Evolutionary conservation across 805 yeast species (phyloP).

Genomic region (Blastobotrys parvus): DNA sequence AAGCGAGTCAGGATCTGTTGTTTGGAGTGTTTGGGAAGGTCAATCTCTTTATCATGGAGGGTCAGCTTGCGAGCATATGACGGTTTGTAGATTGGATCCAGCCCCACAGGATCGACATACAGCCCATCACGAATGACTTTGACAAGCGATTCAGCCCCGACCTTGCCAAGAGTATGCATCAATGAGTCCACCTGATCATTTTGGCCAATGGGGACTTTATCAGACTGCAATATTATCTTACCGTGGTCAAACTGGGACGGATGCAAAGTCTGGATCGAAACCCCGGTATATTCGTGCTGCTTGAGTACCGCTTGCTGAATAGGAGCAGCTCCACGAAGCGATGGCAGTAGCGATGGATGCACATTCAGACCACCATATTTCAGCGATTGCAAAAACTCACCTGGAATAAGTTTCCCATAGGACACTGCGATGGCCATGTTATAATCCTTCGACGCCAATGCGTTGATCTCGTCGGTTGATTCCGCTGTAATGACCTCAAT

Average conservation of each 20-base stretch:
- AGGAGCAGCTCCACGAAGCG: slow-evolving; percentile 81
- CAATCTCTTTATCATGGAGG: slow-evolving; percentile 34
- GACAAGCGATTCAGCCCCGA: slow-evolving; percentile 55
- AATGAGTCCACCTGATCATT: slow-evolving; percentile 41
- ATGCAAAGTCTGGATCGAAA: slow-evolving; percentile 81
- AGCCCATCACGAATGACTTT: slow-evolving; percentile 33
- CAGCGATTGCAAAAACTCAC: slow-evolving; percentile 38
- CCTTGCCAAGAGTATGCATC: slow-evolving; percentile 41
- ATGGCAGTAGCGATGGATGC: slow-evolving; percentile 86
- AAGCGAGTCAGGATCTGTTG: slow-evolving; percentile 25
- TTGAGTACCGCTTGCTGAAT: slow-evolving; percentile 70
- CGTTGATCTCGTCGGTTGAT: slow-evolving; percentile 11
- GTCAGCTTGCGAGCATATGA: slow-evolving; percentile 54
- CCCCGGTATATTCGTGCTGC: slow-evolving; percentile 61
- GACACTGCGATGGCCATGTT: slow-evolving; percentile 86
- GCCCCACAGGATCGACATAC: no score
- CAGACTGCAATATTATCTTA: slow-evolving; percentile 51
- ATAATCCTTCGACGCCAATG: slow-evolving; percentile 27
- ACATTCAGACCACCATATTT: slow-evolving; percentile 73
- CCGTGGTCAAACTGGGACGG: slow-evolving; percentile 84
- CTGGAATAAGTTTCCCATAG: slow-evolving; percentile 76
- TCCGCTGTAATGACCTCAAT: slow-evolving; percentile 18
- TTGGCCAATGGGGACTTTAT: slow-evolving; percentile 32
- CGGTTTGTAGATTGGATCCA: slow-evolving; percentile 4
- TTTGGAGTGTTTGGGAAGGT: slow-evolving; percentile 40